Conservation (phyloP, 352 stramenopile species). For the Phytophthora agathidicida region DNA sequence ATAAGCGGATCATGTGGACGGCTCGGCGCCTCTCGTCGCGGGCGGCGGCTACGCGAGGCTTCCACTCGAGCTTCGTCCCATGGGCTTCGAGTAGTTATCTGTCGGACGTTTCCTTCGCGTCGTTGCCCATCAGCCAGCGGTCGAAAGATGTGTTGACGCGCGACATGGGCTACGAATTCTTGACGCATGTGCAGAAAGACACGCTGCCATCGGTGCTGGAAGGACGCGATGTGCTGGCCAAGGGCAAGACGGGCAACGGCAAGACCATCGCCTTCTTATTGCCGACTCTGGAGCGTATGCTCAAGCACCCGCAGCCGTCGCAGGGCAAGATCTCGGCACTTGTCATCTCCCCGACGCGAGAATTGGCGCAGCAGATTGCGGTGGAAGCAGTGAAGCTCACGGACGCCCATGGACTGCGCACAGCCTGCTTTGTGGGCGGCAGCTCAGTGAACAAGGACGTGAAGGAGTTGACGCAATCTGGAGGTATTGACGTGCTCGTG, state of each 20-base stretch:
- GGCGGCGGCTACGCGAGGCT: slow-evolving; percentile 6
- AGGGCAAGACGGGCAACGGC: slow-evolving; percentile 89
- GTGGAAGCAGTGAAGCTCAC: slow-evolving; percentile 89
- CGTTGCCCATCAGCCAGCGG: slow-evolving; percentile 54
- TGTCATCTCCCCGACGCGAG: slow-evolving; percentile 95
- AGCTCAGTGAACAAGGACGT: slow-evolving; percentile 86
- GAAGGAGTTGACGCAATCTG: slow-evolving; percentile 41
- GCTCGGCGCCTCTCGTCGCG: slow-evolving; percentile 18
- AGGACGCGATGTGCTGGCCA: slow-evolving; percentile 92
- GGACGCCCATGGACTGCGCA: slow-evolving; percentile 79
- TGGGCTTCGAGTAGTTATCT: slow-evolving; percentile 33
- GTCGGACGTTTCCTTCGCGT: slow-evolving; percentile 53
- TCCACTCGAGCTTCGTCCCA: slow-evolving; percentile 16
- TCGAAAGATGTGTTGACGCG: slow-evolving; percentile 74
- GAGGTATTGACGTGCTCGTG: slow-evolving; percentile 92
- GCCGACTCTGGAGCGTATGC: slow-evolving; percentile 77
- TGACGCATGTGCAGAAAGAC: slow-evolving; percentile 91
- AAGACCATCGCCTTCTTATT: slow-evolving; percentile 92
- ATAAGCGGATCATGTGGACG: slow-evolving; percentile 37
- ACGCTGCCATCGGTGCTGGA: slow-evolving; percentile 74
- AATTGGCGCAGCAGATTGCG: slow-evolving; percentile 96
- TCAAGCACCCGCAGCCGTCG: slow-evolving; percentile 51
- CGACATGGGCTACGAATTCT: slow-evolving; percentile 83
- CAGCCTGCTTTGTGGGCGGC: slow-evolving; percentile 84
- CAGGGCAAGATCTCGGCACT: slow-evolving; percentile 91